Evolutionary conservation across 441 rosid genomes (phyloP).

Genomic region (Populus hybrid): DNA sequence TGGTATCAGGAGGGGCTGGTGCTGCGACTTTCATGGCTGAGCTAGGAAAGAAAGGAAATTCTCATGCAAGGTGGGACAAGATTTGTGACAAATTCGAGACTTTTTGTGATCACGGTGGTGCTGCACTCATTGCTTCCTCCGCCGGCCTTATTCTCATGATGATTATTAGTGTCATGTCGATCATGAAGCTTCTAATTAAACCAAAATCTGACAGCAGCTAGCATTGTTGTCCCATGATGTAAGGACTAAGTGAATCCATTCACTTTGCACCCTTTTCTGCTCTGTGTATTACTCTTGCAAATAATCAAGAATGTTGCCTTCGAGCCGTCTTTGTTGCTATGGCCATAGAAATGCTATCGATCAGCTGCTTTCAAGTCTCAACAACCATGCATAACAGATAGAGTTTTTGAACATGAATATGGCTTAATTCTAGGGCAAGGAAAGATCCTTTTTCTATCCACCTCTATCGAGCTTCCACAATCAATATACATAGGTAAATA

Average conservation of each 20-base stretch:
- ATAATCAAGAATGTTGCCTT: background rate
- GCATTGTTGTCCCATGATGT: background rate
- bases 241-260: background rate
- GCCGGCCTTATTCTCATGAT: constrained; percentile 53
- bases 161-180: constrained; percentile 39
- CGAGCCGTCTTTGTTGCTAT: background rate
- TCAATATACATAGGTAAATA: too few relatives aligned
- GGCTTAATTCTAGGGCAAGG: too few relatives aligned
- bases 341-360: too few relatives aligned
- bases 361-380: too few relatives aligned
- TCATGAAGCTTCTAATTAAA: constrained; percentile 30
- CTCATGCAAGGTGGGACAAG: constrained; percentile 79
- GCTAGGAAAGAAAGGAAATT: constrained; percentile 77
- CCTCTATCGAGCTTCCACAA: too few relatives aligned
- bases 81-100: constrained; percentile 62
- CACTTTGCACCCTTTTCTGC: background rate
- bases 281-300: background rate
- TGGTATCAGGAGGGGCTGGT: constrained; percentile 56
- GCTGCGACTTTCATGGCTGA: constrained; percentile 83
- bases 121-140: constrained; percentile 60
- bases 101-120: constrained; percentile 65
- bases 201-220: constrained; percentile 7
- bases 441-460: too few relatives aligned
- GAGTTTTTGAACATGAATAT: too few relatives aligned
- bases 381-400: too few relatives aligned